Percentiles rank a stretch among this genome's conserved stretches.
Evolutionary conservation across 352 stramenopile genomes (phyloP).

Genomic region (Globisporangium canariense): DNA sequence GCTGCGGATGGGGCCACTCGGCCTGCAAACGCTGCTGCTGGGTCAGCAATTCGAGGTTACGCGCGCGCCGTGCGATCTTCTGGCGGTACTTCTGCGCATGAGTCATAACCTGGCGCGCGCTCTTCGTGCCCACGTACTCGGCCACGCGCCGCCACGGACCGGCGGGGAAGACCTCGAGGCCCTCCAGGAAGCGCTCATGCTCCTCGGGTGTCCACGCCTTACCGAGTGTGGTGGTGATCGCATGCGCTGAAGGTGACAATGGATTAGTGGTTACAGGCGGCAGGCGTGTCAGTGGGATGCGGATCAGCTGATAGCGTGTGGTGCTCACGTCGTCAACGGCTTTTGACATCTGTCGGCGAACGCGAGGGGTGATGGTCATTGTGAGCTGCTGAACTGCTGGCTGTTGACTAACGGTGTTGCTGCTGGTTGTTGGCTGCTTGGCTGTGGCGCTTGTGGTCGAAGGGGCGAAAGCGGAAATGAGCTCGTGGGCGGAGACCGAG

Average conservation of each 20-base stretch:
- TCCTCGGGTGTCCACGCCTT: background rate
- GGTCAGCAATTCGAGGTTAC: background rate
- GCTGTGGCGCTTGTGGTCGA: background rate
- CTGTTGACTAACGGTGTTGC: too few relatives aligned
- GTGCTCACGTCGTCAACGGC: background rate
- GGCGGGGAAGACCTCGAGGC: constrained; percentile 41
- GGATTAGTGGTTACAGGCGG: background rate
- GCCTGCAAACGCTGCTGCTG: background rate
- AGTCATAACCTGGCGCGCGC: constrained; percentile 86
- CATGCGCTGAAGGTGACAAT: background rate
- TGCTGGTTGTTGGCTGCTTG: background rate
- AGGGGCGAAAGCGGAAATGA: background rate
- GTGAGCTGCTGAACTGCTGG: background rate
- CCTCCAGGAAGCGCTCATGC: constrained; percentile 42
- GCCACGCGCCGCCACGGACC: constrained; percentile 54
- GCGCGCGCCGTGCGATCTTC: constrained; percentile 44
- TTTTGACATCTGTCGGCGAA: background rate
- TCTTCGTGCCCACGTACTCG: constrained; percentile 47
- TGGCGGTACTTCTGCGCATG: constrained; percentile 93
- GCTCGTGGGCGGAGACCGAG: background rate
- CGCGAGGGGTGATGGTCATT: background rate
- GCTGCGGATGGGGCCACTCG: background rate
- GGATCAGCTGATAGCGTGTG: background rate
- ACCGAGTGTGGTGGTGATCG: background rate
- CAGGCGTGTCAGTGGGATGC: background rate